phyloP scores from a whole-genome alignment of 1,139 yeast genomes.

The Geotrichum aggregatum region DNA sequence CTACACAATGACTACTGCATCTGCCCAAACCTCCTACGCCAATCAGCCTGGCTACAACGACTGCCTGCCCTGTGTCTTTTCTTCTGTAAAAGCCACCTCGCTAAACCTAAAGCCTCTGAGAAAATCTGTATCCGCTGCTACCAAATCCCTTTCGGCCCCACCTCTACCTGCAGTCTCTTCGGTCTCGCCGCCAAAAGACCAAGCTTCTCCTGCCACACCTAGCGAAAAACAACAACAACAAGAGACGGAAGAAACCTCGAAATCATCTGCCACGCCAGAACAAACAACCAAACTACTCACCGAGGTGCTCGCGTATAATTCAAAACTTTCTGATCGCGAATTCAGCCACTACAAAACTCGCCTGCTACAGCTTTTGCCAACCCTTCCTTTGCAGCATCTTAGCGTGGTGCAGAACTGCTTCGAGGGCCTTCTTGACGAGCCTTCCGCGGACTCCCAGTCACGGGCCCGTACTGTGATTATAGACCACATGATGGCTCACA shows the following conservation, averaged over 20 bases:
- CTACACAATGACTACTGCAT: conserved; percentile 24
- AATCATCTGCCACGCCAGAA: conserved; percentile 9
- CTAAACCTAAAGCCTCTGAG: background rate
- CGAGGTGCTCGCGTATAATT: conserved; percentile 23
- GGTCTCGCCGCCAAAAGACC: background rate
- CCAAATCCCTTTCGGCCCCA: background rate
- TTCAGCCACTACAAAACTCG: conserved; percentile 41
- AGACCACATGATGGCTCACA: conserved; percentile 49
- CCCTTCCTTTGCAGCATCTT: conserved; percentile 29
- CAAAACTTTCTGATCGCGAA: conserved; percentile 40
- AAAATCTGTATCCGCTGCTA: background rate
- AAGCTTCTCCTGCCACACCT: conserved; percentile 4
- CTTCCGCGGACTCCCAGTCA: background rate
- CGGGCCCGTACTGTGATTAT: conserved; percentile 38
- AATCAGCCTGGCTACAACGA: conserved; percentile 42
- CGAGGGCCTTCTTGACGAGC: conserved; percentile 5
- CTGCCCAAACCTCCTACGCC: conserved; percentile 34
- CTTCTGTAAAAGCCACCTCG: conserved; percentile 15
- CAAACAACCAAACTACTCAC: background rate
- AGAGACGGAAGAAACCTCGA: conserved; percentile 2
- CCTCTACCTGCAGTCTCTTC: background rate
- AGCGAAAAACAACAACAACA: conserved; percentile 7
- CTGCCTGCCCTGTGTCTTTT: conserved; percentile 33
- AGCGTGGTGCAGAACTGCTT: conserved; percentile 26
- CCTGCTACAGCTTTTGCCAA: conserved; percentile 31